Evolutionary conservation across 108 stramenopile genomes (phyloP).

Genomic region (Pelagomonas calceolata): DNA sequence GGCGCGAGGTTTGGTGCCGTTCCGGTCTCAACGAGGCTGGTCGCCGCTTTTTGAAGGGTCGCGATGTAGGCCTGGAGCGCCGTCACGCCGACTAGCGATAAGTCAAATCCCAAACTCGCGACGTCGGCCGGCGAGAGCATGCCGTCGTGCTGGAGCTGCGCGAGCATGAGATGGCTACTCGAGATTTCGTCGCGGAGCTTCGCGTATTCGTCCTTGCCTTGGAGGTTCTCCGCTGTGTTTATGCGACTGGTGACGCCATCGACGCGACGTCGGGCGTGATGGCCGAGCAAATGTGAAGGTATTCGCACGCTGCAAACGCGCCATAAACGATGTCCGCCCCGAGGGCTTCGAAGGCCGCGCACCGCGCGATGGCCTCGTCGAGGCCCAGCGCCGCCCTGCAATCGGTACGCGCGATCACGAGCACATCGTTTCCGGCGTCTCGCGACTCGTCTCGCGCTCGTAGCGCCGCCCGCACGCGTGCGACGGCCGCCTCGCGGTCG

Average conservation of each 20-base stretch:
- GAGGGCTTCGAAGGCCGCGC: slow-evolving; percentile 38
- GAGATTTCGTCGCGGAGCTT: slow-evolving; percentile 20
- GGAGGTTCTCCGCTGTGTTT: slow-evolving; percentile 51
- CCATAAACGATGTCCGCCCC: slow-evolving; percentile 47
- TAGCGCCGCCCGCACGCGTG: slow-evolving; percentile 34
- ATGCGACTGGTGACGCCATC: too few relatives aligned
- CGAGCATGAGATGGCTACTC: slow-evolving; percentile 36
- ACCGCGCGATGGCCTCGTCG: slow-evolving; percentile 43
- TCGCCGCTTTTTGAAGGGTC: slow-evolving; percentile 17
- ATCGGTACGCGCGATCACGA: slow-evolving; percentile 44
- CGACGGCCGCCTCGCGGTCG: slow-evolving; percentile 20
- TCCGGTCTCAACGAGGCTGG: slow-evolving; percentile 17
- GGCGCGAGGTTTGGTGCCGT: slow-evolving; percentile 17
- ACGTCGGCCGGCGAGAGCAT: slow-evolving; percentile 29
- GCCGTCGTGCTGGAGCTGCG: slow-evolving; percentile 38
- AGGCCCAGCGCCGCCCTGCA: slow-evolving; percentile 44
- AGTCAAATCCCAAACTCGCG: slow-evolving; percentile 36
- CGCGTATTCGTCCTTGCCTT: slow-evolving; percentile 36
- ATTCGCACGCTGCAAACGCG: too few relatives aligned
- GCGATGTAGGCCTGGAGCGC: slow-evolving; percentile 42
- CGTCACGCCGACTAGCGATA: slow-evolving; percentile 44
- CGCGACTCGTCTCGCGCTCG: slow-evolving; percentile 30
- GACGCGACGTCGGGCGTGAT: too few relatives aligned
- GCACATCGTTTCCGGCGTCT: slow-evolving; percentile 16
- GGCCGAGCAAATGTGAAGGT: too few relatives aligned